Conservation (phyloP, 495 filamentous ascomycete species). For the Gamarada debralockiae region DNA sequence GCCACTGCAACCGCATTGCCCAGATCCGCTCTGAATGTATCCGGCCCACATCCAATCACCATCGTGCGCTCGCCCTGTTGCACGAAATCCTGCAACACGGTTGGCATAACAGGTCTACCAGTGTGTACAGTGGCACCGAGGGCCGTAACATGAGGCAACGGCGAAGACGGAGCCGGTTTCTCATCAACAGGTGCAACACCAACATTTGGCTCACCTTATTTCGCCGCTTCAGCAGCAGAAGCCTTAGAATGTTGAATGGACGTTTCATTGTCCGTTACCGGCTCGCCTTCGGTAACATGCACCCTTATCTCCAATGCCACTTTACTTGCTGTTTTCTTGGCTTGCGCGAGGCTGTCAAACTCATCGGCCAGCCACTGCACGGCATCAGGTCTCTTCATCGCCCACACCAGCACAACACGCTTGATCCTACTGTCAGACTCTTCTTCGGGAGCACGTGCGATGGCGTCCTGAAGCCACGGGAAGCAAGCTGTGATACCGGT, state of each 20-base stretch:
- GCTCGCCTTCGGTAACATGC: no score
- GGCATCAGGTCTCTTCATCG: constrained; percentile 1
- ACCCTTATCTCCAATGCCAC: no score
- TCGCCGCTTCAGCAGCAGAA: no score
- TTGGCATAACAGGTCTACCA: constrained; percentile 16
- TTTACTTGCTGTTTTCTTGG: no score
- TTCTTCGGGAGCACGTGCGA: constrained; percentile 63
- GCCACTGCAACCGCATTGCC: constrained; percentile 60
- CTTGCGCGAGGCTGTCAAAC: no score
- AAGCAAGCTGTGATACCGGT: constrained; percentile 75
- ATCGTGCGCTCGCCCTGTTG: neutral
- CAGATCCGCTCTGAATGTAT: constrained; percentile 64
- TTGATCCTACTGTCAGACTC: constrained; percentile 58
- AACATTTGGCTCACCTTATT: no score
- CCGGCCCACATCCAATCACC: constrained; percentile 57
- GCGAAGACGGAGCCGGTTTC: no score
- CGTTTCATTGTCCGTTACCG: no score
- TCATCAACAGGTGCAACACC: neutral
- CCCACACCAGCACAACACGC: constrained; percentile 21
- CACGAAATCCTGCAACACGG: no score
- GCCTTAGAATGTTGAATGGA: no score
- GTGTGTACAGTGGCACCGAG: neutral
- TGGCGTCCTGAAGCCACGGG: constrained; percentile 61
- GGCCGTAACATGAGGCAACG: no score
- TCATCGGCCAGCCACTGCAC: no score